Evolutionary conservation across 495 filamentous ascomycete genomes (phyloP), one percentile per base, ranked within the genome.

Genomic region (Aspergillus bertholletiae): DNA sequence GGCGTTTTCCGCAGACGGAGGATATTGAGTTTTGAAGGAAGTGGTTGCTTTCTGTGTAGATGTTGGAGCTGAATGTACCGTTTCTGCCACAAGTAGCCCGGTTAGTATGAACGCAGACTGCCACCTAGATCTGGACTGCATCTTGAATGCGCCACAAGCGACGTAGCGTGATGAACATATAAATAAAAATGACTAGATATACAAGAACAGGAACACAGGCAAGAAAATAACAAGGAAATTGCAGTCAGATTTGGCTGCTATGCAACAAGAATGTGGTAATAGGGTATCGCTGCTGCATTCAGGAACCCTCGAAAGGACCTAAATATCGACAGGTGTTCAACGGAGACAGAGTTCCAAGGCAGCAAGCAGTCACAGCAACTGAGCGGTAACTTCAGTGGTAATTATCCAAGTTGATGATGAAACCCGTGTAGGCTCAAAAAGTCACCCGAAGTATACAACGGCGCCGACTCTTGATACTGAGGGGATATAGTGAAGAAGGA

Each of bases 11-110:
- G 62, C 62, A 7, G 54, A 40, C 0, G 73, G 72, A 9, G 73
- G 73, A 53, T 72, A 76, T 21, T 74, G 71, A 9, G 71, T 73
- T 35, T 66, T 63, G 44, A 69, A 71, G 13, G 64, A 45, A n/a
- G 51, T 51, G 3, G 60, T 47, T 41, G 54, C 24, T 30, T 60
- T 51, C 21, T 63, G 59, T 28, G 68, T 62, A 7, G 51, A 52
- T 39, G 46, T 58, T 1, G 73, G 71, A n/a, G 63, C 57, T 53
- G 57, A 60, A 30, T 57, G 28, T 17, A 60, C 65, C 44, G 53
- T 55, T 28, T 65, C 67, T 64, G 64, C 52, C n/a, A 63, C 58
- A 13, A 73, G 54, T 34, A 74, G 60, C 65, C 66, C 72, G 46
- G 61, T 76, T 64, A 76, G 73, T 62, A 73, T 53, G 45, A 58